Evolutionary conservation across 2,329 filamentous ascomycete species (phyloP), one percentile per base, ranked within the genome.

Genomic region (Sporothrix inflata): DNA sequence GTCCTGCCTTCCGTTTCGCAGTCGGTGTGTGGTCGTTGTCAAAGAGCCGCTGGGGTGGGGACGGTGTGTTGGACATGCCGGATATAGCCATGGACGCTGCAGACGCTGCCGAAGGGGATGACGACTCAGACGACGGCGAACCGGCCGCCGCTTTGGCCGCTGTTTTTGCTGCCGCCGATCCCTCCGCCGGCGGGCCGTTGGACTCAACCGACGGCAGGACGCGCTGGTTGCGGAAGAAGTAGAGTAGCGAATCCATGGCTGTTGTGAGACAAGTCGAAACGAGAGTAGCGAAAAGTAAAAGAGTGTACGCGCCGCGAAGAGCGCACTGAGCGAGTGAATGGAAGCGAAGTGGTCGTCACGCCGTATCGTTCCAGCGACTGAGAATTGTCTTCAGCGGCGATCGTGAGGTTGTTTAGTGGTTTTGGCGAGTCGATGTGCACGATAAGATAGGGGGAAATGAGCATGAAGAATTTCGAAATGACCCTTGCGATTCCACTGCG

Each of bases 161-260:
- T 6, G 7, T 11, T 2, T 30, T 34, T 9, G 34, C 66, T 7
- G 30, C 57, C 34, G 49, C 66, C n/a, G 38, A 27, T 4, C 19
- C 34, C 12, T 42, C 30, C 16, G 40, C 9, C 53, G 34, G 55
- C 19, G 21, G 24, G 24, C 3, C 19, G 68, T 51, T 66, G 34
- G 24, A 66, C 53, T 61, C 68, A 24, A 51, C 55, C 16, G 68
- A 61, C 68, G 53, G 68, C 24, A 49, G 24, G 34, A 40, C 12
- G 30, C 34, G 53, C 42, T 65, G 45, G n/a, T 47, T 40, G 38
- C 73, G 71, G 34, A 74, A 72, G 53, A 70, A 72, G 66, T 70
- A 45, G 24, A 74, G 67, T 3, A 74, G 7, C 3, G 69, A 61
- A n/a, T 61, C 30, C 72, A 73, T 73, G n/a, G 3, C 24, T 42